These are phyloP conservation scores for Torrubiellomyces zombiae DNA, from an alignment of 2,329 filamentous ascomycete species.

Conservation along the genomic window DNA sequence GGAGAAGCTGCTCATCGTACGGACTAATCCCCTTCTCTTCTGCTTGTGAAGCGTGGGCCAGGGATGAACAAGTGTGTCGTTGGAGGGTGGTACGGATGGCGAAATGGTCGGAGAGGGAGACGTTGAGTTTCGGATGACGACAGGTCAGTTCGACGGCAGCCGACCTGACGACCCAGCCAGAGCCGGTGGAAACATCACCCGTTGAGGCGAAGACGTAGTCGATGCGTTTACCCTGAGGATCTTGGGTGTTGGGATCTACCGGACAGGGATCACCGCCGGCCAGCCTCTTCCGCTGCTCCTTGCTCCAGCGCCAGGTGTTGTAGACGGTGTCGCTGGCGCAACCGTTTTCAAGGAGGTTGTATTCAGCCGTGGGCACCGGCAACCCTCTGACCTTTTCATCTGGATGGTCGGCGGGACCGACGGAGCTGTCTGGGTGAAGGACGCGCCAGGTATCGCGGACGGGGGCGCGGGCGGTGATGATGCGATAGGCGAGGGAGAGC, in stretches of 20 bases:
- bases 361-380: slow-evolving; percentile 57
- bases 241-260: slow-evolving; percentile 48
- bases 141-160: slow-evolving; percentile 65
- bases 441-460: slow-evolving; percentile 75
- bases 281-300: slow-evolving; percentile 50
- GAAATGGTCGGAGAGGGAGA: slow-evolving; percentile 89
- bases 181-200: slow-evolving; percentile 18
- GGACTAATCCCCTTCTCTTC: slow-evolving; percentile 7
- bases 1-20: slow-evolving; percentile 17
- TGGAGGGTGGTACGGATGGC: slow-evolving; percentile 67
- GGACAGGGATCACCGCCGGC: slow-evolving; percentile 36
- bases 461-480: slow-evolving; percentile 63
- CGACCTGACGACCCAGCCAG: slow-evolving; percentile 51
- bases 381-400: slow-evolving; percentile 48
- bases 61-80: slow-evolving; percentile 20
- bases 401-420: slow-evolving; percentile 54
- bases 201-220: slow-evolving; percentile 84
- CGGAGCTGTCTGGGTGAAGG: slow-evolving; percentile 65
- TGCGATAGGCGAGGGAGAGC: slow-evolving; percentile 61
- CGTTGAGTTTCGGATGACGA: slow-evolving; percentile 64
- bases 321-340: slow-evolving; percentile 71
- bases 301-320: slow-evolving; percentile 89
- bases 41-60: slow-evolving; percentile 5
- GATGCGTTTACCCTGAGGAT: slow-evolving; percentile 67
- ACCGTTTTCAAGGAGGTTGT: slow-evolving; percentile 67